These are phyloP conservation scores for Yamadazyma philogaea DNA, from an alignment of 805 yeast species.

Conservation along the genomic window DNA sequence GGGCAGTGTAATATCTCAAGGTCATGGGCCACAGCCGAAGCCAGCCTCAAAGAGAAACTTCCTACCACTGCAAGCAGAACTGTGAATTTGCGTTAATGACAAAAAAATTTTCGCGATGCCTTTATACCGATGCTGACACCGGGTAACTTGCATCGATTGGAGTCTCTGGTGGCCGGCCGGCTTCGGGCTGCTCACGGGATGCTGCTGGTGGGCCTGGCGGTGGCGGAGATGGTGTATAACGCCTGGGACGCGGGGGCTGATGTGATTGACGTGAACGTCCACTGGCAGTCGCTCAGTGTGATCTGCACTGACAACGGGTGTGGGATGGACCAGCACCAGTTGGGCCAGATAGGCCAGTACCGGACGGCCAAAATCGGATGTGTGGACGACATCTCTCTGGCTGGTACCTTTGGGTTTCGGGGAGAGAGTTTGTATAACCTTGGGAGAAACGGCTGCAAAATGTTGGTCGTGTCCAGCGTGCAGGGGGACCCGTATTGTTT, in stretches of 20 bases:
- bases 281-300: constrained; percentile 29
- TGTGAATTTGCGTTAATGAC: constrained; percentile 43
- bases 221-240: constrained; percentile 50
- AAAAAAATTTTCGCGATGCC: constrained; percentile 5
- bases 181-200: neutral
- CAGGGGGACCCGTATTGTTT: neutral
- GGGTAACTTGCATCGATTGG: constrained; percentile 6
- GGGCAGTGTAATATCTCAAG: constrained; percentile 41
- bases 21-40: constrained; percentile 71
- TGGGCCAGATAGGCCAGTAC: constrained; percentile 46
- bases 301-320: constrained; percentile 65
- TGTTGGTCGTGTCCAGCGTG: constrained; percentile 43
- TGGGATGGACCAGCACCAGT: constrained; percentile 56
- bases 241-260: constrained; percentile 53
- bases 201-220: neutral
- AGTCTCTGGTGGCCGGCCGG: neutral
- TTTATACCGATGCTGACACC: constrained; percentile 1
- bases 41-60: constrained; percentile 71
- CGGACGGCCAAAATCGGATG: constrained; percentile 53
- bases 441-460: neutral
- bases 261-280: constrained; percentile 30
- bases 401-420: constrained; percentile 59
- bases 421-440: constrained; percentile 69
- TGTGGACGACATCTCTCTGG: constrained; percentile 34
- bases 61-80: constrained; percentile 49